Evolutionary conservation across 2,329 filamentous ascomycete species (phyloP), one percentile per base, ranked within the genome.

Genomic region (Colletotrichum eremochloae): DNA sequence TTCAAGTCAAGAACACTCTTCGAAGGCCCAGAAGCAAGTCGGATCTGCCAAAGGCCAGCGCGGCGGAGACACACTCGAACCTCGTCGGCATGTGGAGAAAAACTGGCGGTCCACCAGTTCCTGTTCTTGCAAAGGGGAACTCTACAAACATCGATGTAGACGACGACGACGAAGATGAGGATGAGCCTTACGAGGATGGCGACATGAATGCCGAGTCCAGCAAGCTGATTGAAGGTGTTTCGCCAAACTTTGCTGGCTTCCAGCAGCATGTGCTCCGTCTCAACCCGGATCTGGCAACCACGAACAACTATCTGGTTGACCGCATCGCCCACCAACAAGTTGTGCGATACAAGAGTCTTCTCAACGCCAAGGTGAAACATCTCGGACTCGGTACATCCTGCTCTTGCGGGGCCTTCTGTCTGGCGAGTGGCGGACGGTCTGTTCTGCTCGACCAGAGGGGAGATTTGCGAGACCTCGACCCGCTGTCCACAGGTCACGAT

Each of bases 241-340:
- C 90, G 12, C 93, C 95, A 1, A 95, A 90, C 24, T 83, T 91
- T 33, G 88, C 91, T 72, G 95, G 95, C 0, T 97, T 97, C 82
- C 91, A 90, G 75, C 86, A 89, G 33, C 93, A 97, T 77, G 88
- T 96, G 24, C 83, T 90, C 57, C 87, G 89, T 71, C 83, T 97
- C 55, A 97, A 97, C 77, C 94, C 94, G n/a, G 84, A 86, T 14
- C 84, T 97, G 69, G 84, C 75, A 11, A 85, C 86, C 11, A 86
- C 78, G 5, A 86, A 88, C 76, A 82, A 77, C 42, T 91, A 90
- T 80, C 86, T 98, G 74, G 89, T 96, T 18, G 93, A 96, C 40
- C 91, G 95, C 57, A 93, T 97, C 75, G 93, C 93, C 0, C 89
- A 94, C 75, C 94, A 97, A 77, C 94, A 97, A 80, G 85, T 92